phyloP scores from a whole-genome alignment of 2,329 filamentous ascomycete genomes.

The Orbilia blumenaviensis region DNA sequence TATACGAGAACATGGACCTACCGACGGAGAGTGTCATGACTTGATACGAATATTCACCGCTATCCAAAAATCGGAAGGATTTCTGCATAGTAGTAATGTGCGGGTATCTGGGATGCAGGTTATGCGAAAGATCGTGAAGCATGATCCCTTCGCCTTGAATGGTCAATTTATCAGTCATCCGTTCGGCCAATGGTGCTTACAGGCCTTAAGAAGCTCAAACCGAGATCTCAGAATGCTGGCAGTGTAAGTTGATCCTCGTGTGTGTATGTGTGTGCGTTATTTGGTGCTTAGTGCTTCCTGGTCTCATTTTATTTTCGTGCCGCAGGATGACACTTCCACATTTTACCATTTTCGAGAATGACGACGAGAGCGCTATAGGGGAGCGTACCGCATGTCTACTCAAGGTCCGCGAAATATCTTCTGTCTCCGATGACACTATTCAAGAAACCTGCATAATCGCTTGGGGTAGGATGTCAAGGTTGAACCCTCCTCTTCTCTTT shows the following conservation, averaged over 20 bases:
- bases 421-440: constrained; percentile 60
- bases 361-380: constrained; percentile 28
- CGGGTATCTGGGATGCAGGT: constrained; percentile 77
- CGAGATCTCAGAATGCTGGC: constrained; percentile 86
- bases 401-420: constrained; percentile 39
- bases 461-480: constrained; percentile 83
- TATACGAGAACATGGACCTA: not conserved
- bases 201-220: constrained; percentile 81
- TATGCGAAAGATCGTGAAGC: constrained; percentile 74
- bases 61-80: constrained; percentile 57
- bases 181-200: constrained; percentile 81
- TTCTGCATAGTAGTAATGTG: constrained; percentile 68
- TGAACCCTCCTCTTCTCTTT: constrained; percentile 55
- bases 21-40: not conserved
- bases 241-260: constrained; percentile 66
- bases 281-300: not conserved
- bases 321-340: constrained; percentile 45
- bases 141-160: constrained; percentile 69
- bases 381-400: constrained; percentile 43
- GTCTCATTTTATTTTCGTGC: constrained; percentile 11
- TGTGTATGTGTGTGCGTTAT: constrained; percentile 28
- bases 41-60: constrained; percentile 27
- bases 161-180: constrained; percentile 74
- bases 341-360: constrained; percentile 28
- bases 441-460: constrained; percentile 87